Percentiles rank a stretch among this genome's conserved stretches.
phyloP scores from a whole-genome alignment of 345 rosid genomes.

The Syzygium grande region DNA sequence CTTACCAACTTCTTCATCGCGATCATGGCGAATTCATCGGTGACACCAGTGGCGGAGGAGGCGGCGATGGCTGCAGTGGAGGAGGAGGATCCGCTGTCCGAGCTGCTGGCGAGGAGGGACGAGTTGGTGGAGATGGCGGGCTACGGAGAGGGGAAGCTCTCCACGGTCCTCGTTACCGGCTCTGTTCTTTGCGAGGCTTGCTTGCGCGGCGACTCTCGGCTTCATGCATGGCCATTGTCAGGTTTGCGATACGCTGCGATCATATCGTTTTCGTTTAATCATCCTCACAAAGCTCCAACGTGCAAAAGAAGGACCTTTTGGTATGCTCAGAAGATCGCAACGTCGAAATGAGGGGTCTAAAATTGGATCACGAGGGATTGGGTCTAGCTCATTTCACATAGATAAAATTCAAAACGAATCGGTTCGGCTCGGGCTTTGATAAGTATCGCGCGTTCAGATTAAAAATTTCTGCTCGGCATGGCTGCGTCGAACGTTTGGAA shows the following conservation, averaged over 20 bases:
- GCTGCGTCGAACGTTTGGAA: background rate
- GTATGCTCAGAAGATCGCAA: background rate
- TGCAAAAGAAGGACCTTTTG: background rate
- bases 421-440: background rate
- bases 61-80: background rate
- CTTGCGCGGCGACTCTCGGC: constrained; percentile 6
- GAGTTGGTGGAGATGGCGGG: constrained; percentile 56
- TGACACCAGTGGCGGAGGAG: background rate
- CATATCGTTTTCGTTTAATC: background rate
- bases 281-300: background rate
- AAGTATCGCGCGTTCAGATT: background rate
- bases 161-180: constrained; percentile 56
- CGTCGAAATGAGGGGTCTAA: background rate
- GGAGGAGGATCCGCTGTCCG: background rate
- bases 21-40: background rate
- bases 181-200: constrained; percentile 32
- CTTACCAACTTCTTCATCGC: background rate
- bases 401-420: background rate
- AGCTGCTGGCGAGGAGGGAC: constrained; percentile 21
- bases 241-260: constrained; percentile 11
- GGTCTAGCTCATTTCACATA: background rate
- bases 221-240: constrained; percentile 36
- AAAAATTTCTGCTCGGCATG: too few relatives aligned
- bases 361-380: background rate
- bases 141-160: constrained; percentile 66